A percentile compares a stretch with the other conserved stretches of the same genome.
Evolutionary conservation across 208 protist species (phyloP).

Genomic region (Porcisia hertigi): DNA sequence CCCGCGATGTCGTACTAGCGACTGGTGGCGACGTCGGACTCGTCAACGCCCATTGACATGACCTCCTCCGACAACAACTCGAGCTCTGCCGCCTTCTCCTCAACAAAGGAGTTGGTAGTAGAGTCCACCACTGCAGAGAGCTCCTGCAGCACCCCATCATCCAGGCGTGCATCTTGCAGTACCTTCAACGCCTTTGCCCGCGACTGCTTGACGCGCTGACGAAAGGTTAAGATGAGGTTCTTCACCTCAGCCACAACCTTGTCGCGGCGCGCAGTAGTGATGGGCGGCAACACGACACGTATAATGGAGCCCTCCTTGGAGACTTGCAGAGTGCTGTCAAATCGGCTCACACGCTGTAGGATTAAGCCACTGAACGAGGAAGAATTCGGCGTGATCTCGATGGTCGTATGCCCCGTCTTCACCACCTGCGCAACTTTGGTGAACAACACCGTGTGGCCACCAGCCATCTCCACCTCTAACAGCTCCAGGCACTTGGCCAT

Average conservation of each 20-base stretch:
- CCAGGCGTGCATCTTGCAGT: conserved; percentile 65
- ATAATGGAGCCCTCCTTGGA: conserved; percentile 72
- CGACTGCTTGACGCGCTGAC: conserved; percentile 57
- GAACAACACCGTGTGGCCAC: conserved; percentile 64
- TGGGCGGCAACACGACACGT: conserved; percentile 61
- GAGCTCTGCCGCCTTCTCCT: conserved; percentile 76
- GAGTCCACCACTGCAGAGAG: conserved; percentile 57
- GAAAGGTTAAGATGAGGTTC: conserved; percentile 43
- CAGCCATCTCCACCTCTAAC: conserved; percentile 70
- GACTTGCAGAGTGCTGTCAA: conserved; percentile 74
- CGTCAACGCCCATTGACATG: conserved; percentile 85
- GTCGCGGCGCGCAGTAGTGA: conserved; percentile 75
- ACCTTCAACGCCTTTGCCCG: conserved; percentile 62
- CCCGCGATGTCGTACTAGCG: background rate
- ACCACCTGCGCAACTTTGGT: conserved; percentile 78
- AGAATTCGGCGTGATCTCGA: conserved; percentile 72
- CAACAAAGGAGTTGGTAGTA: conserved; percentile 61
- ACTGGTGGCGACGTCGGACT: conserved; percentile 50
- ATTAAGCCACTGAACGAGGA: conserved; percentile 52
- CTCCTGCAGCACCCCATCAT: conserved; percentile 60
- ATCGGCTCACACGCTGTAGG: conserved; percentile 72
- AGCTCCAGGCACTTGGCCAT: conserved; percentile 88
- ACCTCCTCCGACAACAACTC: conserved; percentile 73
- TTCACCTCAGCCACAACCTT: conserved; percentile 64
- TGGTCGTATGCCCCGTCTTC: conserved; percentile 55